Evolutionary conservation across 2,329 filamentous ascomycete species (phyloP).

Genomic region (Aureobasidium mangrovei): DNA sequence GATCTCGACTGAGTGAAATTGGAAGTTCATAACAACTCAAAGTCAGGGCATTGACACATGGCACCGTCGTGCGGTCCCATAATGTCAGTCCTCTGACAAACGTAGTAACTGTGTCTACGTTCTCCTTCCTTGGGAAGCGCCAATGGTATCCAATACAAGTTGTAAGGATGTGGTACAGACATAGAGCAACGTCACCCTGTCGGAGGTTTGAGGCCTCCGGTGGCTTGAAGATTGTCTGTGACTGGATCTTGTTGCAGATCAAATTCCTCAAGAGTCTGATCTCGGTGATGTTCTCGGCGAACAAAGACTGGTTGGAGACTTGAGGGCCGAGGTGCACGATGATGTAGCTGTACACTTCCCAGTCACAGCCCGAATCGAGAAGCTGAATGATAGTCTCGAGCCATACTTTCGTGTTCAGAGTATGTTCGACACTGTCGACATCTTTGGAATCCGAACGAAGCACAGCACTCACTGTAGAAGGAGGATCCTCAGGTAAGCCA

Average conservation of each 20-base stretch:
- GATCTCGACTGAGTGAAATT: slow-evolving; percentile 71
- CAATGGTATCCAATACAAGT: slow-evolving; percentile 87
- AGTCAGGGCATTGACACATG: slow-evolving; percentile 87
- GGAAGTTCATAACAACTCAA: slow-evolving; percentile 94
- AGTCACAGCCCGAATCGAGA: slow-evolving; percentile 31
- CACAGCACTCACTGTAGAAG: slow-evolving; percentile 39
- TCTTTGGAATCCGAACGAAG: slow-evolving; percentile 35
- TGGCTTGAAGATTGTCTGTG: slow-evolving; percentile 70
- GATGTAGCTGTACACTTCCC: slow-evolving; percentile 89
- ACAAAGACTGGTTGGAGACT: slow-evolving; percentile 81
- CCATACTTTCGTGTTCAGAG: slow-evolving; percentile 15
- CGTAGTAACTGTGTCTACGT: slow-evolving; percentile 79
- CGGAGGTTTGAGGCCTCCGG: slow-evolving; percentile 69
- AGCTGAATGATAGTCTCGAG: slow-evolving; percentile 15
- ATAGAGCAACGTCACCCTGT: slow-evolving; percentile 80
- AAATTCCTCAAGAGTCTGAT: slow-evolving; percentile 66
- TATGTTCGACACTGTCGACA: neutral
- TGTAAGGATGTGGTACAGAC: slow-evolving; percentile 76
- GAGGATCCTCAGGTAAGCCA: slow-evolving; percentile 46
- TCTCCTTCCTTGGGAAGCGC: slow-evolving; percentile 71
- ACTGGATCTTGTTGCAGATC: slow-evolving; percentile 74
- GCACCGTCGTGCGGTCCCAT: slow-evolving; percentile 58
- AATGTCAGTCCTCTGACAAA: slow-evolving; percentile 70
- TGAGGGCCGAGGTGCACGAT: slow-evolving; percentile 80
- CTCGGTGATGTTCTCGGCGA: slow-evolving; percentile 62